Evolutionary conservation across 345 rosid genomes (phyloP), one percentile per base, ranked within the genome.

Genomic region (Populus nigra): DNA sequence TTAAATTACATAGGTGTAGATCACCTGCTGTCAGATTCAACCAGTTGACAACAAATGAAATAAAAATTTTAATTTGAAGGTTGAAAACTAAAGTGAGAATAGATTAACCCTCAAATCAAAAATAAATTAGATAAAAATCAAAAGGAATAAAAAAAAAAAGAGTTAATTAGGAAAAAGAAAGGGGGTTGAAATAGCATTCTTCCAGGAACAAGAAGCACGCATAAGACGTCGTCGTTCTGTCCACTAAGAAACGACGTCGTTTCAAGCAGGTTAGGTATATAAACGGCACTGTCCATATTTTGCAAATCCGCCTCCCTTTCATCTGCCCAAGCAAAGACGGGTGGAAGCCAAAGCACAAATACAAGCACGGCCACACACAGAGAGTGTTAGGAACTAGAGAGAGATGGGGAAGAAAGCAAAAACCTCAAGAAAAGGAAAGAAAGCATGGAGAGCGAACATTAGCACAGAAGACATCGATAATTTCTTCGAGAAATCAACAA

Each of bases 371-470:
- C 71, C 53, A 47, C 53, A 13, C 18, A 47, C 18, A 47, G 20
- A 47, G 53, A 13, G 53, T 13, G 17, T 13, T 47, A 12, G 62
- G 68, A 62, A 78, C 59, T 38, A 53, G 18, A 59, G 27, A 68
- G 81, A 71, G 83, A 91, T 92, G 97, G 92, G 94, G 77, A 93
- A 91, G 87, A 86, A 69, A 65, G 65, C 91, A 3, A 95, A 92
- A 74, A 87, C 85, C 27, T 93, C 98, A 35, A 87, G 98, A 81
- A 96, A 96, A 83, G 96, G 97, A 25, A 93, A 96, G 81, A 96
- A 96, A 79, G 98, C 92, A 36, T 96, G 99, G 99, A 91, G 98
- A 74, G 97, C 94, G 1, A 96, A 93, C 87, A 96, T 91, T 49
- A 96, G 96, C 85, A 91, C 96, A 0, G 91, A 87, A 67, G 97